Conservation (phyloP, 768 basidiomycete genomes). For the Dentipellis sp. region DNA sequence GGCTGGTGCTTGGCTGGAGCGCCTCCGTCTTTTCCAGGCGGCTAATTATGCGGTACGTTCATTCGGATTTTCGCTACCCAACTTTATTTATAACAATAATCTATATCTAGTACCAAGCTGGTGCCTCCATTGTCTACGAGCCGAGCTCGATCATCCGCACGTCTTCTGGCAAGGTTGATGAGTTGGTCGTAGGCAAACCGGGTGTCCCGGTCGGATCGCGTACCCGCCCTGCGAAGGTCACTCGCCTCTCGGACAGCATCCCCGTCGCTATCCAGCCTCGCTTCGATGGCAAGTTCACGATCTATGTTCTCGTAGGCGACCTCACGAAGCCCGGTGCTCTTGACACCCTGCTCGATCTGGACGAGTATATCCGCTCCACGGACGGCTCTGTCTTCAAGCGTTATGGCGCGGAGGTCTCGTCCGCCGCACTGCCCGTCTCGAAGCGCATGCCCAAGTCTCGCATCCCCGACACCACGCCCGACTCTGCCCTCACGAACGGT, state of each 20-base stretch:
- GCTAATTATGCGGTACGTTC: conserved; percentile 5
- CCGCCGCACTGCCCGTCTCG: not conserved
- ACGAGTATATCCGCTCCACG: not conserved
- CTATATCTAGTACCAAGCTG: conserved; percentile 4
- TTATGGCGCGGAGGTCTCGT: not conserved
- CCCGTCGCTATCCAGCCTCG: conserved; percentile 4
- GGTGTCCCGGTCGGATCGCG: conserved; percentile 3
- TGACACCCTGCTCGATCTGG: not conserved
- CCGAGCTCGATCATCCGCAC: not conserved
- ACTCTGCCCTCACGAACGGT: not conserved
- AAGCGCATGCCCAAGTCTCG: conserved; percentile 1
- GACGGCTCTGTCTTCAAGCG: not conserved
- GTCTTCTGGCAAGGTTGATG: not conserved
- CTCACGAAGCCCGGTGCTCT: not conserved
- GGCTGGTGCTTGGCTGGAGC: conserved; percentile 2
- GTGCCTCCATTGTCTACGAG: conserved; percentile 4
- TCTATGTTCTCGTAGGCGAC: conserved; percentile 4
- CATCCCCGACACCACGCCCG: not conserved
- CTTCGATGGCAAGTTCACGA: conserved; percentile 6
- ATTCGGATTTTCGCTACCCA: not conserved
- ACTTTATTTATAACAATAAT: not conserved
- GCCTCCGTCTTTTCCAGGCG: conserved; percentile 1
- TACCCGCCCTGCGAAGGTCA: conserved; percentile 4
- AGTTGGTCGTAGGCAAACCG: not conserved
- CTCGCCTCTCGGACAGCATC: conserved; percentile 4